Base-by-base conservation (phyloP, 257 asterid genomes). In the Cruciata laevipes region DNA sequence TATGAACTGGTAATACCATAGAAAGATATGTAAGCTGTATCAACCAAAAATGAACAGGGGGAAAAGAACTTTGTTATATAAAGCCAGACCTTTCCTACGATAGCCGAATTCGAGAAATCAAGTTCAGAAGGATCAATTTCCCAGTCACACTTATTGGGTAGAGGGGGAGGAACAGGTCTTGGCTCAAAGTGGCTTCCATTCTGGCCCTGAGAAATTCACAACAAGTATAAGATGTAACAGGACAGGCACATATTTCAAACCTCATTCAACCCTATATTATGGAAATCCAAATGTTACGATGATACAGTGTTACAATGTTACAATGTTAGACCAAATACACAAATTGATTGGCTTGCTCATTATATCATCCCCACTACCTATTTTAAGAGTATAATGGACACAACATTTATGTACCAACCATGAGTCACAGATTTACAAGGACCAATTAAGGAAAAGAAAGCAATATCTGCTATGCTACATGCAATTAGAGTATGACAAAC, bases 101-200 rank as follows among this genome's bases (percentile, higher is more conserved):
- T 78, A 67, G 73, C 61, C 4, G 98, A 80, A 73, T 74, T 77
- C 65, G 96, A 81, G 74, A 94, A 94, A 85, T 90, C 96, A 77
- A 94, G 85, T 84, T 94, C 99, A 63, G 72, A 3, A 55, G 96
- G 97, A 72, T 94, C 95, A 75, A 94, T 79, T 80, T 94, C 99
- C 99, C 99, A 94, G 79, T 94, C 99, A 68, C 97, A 94, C 83
- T 88, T 94, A 14, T 94, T 94, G 61, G 99, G 96, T 31, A 85
- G 84, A 76, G 96, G 99, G 23, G 97, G 97, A 62, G 86, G 79
- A 66, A 94, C 95, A 10, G 98, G 85, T 74, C 84, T 83, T 71
- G 96, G 99, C 76, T 94, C 99, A 75, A 89, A 90, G 81, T 94
- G 99, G 75, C 98, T 94, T 73, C 99, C 99, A 77, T 79, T 94